These are phyloP conservation scores for Blastocystis sp. DNA, from an alignment of 352 stramenopile species.

Conservation along the genomic window DNA sequence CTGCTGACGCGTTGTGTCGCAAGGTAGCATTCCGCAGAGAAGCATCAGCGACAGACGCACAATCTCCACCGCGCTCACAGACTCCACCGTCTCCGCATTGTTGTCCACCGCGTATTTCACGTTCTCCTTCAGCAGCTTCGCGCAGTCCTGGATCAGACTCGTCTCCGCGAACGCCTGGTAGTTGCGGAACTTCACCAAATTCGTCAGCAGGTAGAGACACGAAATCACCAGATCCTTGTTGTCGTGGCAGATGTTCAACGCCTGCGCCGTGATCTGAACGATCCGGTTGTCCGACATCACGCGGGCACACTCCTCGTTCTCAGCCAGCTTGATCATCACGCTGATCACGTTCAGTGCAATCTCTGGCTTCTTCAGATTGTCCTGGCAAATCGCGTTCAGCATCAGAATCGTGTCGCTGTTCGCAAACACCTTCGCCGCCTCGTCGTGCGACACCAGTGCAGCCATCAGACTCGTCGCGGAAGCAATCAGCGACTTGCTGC, in stretches of 20 bases:
- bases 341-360: conserved; percentile 54
- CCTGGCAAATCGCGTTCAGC: conserved; percentile 26
- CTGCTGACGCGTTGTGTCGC: conserved; percentile 15
- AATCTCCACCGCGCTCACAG: background rate
- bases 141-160: conserved; percentile 14
- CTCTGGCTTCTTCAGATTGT: conserved; percentile 47
- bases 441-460: background rate
- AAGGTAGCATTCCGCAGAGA: conserved; percentile 31
- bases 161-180: conserved; percentile 51
- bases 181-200: conserved; percentile 7
- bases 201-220: conserved; percentile 51
- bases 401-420: conserved; percentile 37
- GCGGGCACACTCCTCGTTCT: conserved; percentile 34
- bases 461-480: conserved; percentile 40
- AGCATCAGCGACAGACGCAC: conserved; percentile 45
- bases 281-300: conserved; percentile 48
- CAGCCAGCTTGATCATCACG: conserved; percentile 50
- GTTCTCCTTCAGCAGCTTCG: conserved; percentile 38
- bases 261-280: conserved; percentile 46
- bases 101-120: conserved; percentile 29
- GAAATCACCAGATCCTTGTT: conserved; percentile 16
- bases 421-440: conserved; percentile 23
- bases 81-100: background rate
- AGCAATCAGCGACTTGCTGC: conserved; percentile 27
- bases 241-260: conserved; percentile 19